phyloP scores from a whole-genome alignment of 495 filamentous ascomycete genomes.

The Penicillium silybi region DNA sequence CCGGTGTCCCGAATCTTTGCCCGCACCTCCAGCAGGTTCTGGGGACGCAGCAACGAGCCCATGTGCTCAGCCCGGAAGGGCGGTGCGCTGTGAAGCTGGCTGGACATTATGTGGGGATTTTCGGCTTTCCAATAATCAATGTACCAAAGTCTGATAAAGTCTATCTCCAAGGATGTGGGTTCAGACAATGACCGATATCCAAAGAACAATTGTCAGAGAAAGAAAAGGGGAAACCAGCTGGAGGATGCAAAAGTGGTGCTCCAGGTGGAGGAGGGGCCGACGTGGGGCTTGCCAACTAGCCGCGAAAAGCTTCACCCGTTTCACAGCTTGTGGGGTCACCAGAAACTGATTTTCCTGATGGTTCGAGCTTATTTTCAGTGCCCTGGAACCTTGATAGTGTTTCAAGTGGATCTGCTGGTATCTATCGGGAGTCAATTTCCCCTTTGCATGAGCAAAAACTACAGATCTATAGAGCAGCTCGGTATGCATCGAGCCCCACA shows the following conservation, averaged over 20 bases:
- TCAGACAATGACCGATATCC: neutral
- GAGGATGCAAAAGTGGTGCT: constrained; percentile 5
- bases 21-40: constrained; percentile 55
- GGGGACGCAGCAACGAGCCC: constrained; percentile 64
- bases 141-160: neutral
- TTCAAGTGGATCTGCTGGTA: neutral
- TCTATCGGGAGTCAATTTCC: neutral
- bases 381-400: neutral
- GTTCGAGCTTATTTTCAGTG: neutral
- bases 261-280: constrained; percentile 2
- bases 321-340: neutral
- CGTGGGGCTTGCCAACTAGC: constrained; percentile 5
- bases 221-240: neutral
- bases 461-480: constrained; percentile 2
- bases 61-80: constrained; percentile 72
- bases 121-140: neutral
- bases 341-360: neutral
- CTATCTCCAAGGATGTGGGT: neutral
- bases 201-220: neutral
- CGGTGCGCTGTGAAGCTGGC: constrained; percentile 33
- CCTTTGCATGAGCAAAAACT: neutral
- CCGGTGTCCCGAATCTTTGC: constrained; percentile 46
- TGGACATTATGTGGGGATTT: constrained; percentile 12
- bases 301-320: neutral
- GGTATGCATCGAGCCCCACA: constrained; percentile 4